Evolutionary conservation across 2,329 filamentous ascomycete species (phyloP), one percentile per base, ranked within the genome.

Genomic region (Orbilia javanica): DNA sequence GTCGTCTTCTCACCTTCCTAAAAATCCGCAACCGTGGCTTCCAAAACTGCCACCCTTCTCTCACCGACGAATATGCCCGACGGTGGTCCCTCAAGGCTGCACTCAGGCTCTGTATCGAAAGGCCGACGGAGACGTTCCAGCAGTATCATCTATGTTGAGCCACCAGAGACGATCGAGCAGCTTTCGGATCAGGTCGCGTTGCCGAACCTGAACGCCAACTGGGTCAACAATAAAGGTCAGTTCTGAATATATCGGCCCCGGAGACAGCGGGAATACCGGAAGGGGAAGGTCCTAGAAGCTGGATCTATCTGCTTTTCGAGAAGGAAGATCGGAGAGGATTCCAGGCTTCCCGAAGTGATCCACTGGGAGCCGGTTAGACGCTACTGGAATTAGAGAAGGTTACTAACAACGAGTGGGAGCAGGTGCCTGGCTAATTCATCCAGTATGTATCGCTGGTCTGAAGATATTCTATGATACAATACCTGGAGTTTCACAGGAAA

Each of bases 391-490:
- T 25, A 39, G 36, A n/a, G 46, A 29, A 65, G 50, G 31, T 27
- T 52, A 63, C 73, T 78, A 31, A 78, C 67, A 48, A 20, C 34
- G 20, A 20, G 36, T 11, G 29, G 20, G 46, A 64, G 64, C 83
- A 98, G 95, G 96, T 85, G 96, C 96, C 82, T 99, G 96, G 96
- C 94, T 92, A 79, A 97, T 99, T 84, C 96, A 99, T 86, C 89
- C 97, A 81, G 93, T 99, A 83, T 87, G 97, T 83, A 99, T 99
- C 84, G 87, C 92, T 77, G 90, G 90, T 83, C 90, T 97, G 84
- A 99, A 99, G 87, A 95, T 99, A 83, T 89, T 99, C 83, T 99
- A 95, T 87, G 94, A 97, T 85, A 95, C 97, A 83, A 92, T 99
- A 79, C 96, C 96, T 18, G 94, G 94, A 81, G 92, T 98, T 82